Percentiles rank a stretch among this genome's conserved stretches.
phyloP scores from a whole-genome alignment of 208 protist genomes.

The Trichomonas tenax region DNA sequence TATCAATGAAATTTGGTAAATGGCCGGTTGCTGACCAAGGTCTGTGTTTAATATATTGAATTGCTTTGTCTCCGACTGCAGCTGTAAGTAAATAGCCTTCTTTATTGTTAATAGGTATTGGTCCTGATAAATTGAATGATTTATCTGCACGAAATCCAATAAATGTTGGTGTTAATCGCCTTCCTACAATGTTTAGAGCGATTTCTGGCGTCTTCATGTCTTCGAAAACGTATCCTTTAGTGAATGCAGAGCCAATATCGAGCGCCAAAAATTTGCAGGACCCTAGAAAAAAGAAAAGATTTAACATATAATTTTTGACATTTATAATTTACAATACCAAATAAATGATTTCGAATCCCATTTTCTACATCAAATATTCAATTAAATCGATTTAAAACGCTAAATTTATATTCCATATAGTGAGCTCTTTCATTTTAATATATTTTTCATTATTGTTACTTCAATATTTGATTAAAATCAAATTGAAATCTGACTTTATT shows the following conservation, averaged over 20 bases:
- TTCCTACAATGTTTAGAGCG: background rate
- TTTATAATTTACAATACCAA: too few species aligned
- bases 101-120: background rate
- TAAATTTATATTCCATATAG: too few species aligned
- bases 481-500: too few species aligned
- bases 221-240: background rate
- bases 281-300: background rate
- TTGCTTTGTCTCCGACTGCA: background rate
- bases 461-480: too few species aligned
- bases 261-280: background rate
- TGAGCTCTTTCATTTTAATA: too few species aligned
- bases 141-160: background rate
- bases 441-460: too few species aligned
- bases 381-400: too few species aligned
- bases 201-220: background rate
- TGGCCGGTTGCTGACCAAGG: background rate
- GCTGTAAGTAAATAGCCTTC: background rate
- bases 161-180: background rate
- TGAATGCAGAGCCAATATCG: background rate
- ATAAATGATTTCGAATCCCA: too few species aligned
- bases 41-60: background rate
- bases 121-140: background rate
- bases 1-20: background rate
- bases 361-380: too few species aligned
- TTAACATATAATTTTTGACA: background rate